Evolutionary conservation across 1,139 yeast genomes (phyloP), one percentile per base, ranked within the genome.

Genomic region (Magnusiomyces ingens): DNA sequence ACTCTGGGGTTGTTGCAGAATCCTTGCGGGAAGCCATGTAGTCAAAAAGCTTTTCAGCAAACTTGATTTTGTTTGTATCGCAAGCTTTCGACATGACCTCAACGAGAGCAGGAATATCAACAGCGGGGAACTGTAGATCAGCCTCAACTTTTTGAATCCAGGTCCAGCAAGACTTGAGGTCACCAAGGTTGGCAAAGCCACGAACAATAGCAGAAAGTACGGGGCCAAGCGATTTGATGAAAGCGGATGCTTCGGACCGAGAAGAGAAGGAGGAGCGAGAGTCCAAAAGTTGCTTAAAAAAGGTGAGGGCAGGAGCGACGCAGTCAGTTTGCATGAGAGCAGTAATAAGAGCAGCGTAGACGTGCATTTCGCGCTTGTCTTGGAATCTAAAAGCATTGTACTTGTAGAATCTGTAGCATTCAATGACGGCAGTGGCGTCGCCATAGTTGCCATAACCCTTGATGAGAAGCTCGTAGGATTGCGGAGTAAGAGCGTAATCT

Each of bases 81-180:
- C 60, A 62, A 15, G 58, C 58, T 17, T 52, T 59, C 4, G 62
- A 57, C 53, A 60, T 62, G 40, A 58, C 55, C 17, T 41, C 59
- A 12, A 52, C 54, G 13, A 69, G 51, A 12, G 65, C 43, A 1
- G 51, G 50, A 3, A 55, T 36, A 12, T 58, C 54, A n/a, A 66
- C 52, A 2, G 59, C 49, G 21, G 58, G 56, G 36, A 63, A 49
- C 15, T 59, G 44, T 2, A 50, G 48, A 49, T 67, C 69, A 11
- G 40, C 32, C 19, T 62, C 64, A n/a, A 63, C 53, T 26, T 60
- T 49, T 48, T 59, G 58, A 29, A 68, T 58, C 75, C 75, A 72
- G 2, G 58, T 57, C 65, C 70, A 64, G 5, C 71, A 71, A 2
- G 68, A 62, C 10, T 56, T 60, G 15, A 57, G 56, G 12, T 65